Evolutionary conservation across 352 stramenopile genomes (phyloP), one percentile per base, ranked within the genome.

Genomic region (Pythium sukuiense): DNA sequence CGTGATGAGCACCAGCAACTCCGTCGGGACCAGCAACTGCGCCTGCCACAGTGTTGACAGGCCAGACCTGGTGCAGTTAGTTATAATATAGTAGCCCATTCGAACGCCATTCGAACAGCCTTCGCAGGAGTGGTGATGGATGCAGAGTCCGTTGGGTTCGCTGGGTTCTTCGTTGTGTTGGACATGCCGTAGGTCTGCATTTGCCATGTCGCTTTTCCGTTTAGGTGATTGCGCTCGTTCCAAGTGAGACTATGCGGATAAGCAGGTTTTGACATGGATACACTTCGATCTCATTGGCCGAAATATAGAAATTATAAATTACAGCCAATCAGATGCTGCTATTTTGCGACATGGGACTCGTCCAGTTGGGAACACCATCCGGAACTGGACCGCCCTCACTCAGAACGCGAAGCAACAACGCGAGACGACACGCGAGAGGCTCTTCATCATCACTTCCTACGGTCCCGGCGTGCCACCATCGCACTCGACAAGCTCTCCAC

Each of bases 341-440:
- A 13, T 32, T 39, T 45, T 65, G 59, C 48, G 58, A 63, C 60
- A 45, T 68, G 61, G 61, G 54, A 68, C 32, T 48, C 14, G 52
- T 61, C 33, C 35, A 18, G 46, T 58, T 37, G 41, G 26, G 32
- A 46, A 39, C 54, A 43, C 54, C 33, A 60, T 49, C n/a, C 30
- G 53, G 62, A 49, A 67, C 60, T 55, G 8, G 37, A 30, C 11
- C 27, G 12, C 55, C 24, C 62, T 69, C 63, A 69, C 62, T 69
- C 63, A 69, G 63, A 69, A 62, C 62, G 24, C 62, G 62, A 69
- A 45, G 62, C 52, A 56, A 26, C 52, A 58, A 24, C 24, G 24
- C 24, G 24, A 55, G 6, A 24, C 24, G 41, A 24, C 41, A 26
- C 41, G 35, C 35, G 35, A 12, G 35, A 7, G 35, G 35, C 35